Conservation (phyloP, 768 basidiomycete species). For the Russula foetens region DNA sequence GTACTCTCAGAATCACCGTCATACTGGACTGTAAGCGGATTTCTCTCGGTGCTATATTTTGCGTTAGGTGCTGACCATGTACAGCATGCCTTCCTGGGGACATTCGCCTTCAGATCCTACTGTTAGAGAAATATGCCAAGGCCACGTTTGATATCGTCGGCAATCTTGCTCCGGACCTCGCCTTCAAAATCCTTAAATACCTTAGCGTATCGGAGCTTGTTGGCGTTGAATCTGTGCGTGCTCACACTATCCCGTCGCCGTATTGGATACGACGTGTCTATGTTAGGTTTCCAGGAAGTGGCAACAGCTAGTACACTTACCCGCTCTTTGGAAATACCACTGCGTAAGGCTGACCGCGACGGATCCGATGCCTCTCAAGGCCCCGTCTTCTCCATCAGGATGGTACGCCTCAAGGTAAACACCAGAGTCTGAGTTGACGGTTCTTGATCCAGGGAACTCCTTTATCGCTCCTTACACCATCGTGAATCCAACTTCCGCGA, state of each 20-base stretch:
- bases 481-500: constrained; percentile 78
- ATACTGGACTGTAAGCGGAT: constrained; percentile 48
- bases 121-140: constrained; percentile 75
- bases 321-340: constrained; percentile 70
- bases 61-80: constrained; percentile 7
- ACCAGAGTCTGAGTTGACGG: neutral
- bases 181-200: constrained; percentile 52
- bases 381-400: constrained; percentile 57
- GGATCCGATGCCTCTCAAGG: constrained; percentile 58
- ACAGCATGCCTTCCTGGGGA: constrained; percentile 77
- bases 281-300: constrained; percentile 38
- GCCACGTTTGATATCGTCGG: constrained; percentile 81
- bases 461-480: constrained; percentile 77
- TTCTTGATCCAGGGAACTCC: constrained; percentile 38
- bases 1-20: constrained; percentile 40
- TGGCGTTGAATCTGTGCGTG: constrained; percentile 44
- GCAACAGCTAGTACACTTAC: constrained; percentile 44
- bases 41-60: neutral
- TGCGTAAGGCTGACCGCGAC: constrained; percentile 64
- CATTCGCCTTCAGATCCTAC: constrained; percentile 72
- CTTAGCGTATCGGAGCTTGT: constrained; percentile 56
- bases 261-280: neutral
- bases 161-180: constrained; percentile 55
- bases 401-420: constrained; percentile 44
- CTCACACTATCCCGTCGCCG: neutral